Base-by-base conservation (phyloP, 2,329 filamentous ascomycete genomes). In the Trichocomaceae sp. region DNA sequence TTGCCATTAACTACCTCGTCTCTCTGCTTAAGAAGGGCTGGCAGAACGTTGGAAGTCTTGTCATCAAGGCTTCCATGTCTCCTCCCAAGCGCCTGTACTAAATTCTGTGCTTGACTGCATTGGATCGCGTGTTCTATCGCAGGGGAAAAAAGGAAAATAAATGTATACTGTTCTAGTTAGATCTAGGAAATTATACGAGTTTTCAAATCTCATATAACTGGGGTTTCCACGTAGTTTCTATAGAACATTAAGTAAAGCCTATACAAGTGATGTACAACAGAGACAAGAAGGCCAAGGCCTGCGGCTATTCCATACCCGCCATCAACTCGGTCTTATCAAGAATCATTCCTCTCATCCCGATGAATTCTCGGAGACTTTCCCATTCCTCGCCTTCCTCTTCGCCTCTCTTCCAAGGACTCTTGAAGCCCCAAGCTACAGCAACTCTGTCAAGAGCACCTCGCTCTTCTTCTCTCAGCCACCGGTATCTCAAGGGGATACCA, bases 1-100 rank as follows among this genome's bases (percentile, higher is more conserved):
- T 99, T 81, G 84, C 92, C 79, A 97, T 99, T 87, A 99, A 99
- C 88, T 99, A 99, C 86, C 86, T 99, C 65, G 92, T 99, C 77
- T 96, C 90, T 63, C 84, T 99, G 69, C 83, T 99, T 76, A 99
- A 99, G 90, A 99, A 99, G 89, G 93, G 93, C 77, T 99, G 93
- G 93, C 93, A 99, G 85, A 99, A 99, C 85, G 93, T 99, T 72
- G 93, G 93, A 76, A 93, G 88, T 84, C 85, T 99, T 81, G 96
- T 91, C 76, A 93, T 99, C 85, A 99, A 99, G 89, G 93, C 93
- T 80, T 88, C 88, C 82, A 99, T 99, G 93, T 96, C 90, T 78
- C 93, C 93, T 67, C 93, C 93, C 68, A 93, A 90, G 84, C 90
- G 93, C 75, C 80, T 99, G 69, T 99, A 96, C 85, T 99, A 97